phyloP scores from a whole-genome alignment of 2,329 filamentous ascomycete species.

The Penicillium sclerotiorum region DNA sequence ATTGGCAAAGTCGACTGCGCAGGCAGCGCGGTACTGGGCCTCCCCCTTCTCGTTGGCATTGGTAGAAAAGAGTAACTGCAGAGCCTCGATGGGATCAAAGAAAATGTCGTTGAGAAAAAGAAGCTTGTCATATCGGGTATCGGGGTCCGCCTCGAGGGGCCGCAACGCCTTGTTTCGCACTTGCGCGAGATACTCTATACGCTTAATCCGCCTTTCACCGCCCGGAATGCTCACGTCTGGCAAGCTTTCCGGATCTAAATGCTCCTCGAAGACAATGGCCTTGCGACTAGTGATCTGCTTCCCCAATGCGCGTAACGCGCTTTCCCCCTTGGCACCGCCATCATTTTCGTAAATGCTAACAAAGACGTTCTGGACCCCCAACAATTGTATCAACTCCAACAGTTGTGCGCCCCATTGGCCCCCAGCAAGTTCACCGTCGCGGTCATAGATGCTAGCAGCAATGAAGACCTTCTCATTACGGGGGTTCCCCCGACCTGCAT shows the following conservation, averaged over 20 bases:
- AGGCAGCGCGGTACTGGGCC: slow-evolving; percentile 67
- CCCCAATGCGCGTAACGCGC: slow-evolving; percentile 58
- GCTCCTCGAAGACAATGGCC: slow-evolving; percentile 62
- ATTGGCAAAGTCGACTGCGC: slow-evolving; percentile 73
- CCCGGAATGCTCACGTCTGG: slow-evolving; percentile 64
- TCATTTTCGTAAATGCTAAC: slow-evolving; percentile 76
- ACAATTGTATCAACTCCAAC: slow-evolving; percentile 63
- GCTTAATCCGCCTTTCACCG: slow-evolving; percentile 66
- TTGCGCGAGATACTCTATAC: slow-evolving; percentile 73
- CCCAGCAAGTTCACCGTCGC: slow-evolving; percentile 59
- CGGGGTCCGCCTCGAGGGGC: slow-evolving; percentile 58
- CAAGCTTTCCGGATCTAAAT: slow-evolving; percentile 60
- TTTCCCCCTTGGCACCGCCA: slow-evolving; percentile 58
- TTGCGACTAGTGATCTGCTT: slow-evolving; percentile 53
- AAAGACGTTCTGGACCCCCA: slow-evolving; percentile 69
- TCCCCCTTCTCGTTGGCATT: slow-evolving; percentile 57
- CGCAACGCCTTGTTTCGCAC: slow-evolving; percentile 70
- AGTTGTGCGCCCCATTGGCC: slow-evolving; percentile 67
- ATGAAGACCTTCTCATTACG: slow-evolving; percentile 71
- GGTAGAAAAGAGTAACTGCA: slow-evolving; percentile 64
- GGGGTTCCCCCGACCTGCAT: slow-evolving; percentile 52
- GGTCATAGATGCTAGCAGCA: slow-evolving; percentile 70
- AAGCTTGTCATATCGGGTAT: slow-evolving; percentile 56
- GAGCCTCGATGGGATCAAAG: slow-evolving; percentile 61
- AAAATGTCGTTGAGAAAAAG: slow-evolving; percentile 69